Evolutionary conservation across 1,284 basidiomycete genomes (phyloP), one percentile per base, ranked within the genome.

Genomic region (Irpex rosettiformis): DNA sequence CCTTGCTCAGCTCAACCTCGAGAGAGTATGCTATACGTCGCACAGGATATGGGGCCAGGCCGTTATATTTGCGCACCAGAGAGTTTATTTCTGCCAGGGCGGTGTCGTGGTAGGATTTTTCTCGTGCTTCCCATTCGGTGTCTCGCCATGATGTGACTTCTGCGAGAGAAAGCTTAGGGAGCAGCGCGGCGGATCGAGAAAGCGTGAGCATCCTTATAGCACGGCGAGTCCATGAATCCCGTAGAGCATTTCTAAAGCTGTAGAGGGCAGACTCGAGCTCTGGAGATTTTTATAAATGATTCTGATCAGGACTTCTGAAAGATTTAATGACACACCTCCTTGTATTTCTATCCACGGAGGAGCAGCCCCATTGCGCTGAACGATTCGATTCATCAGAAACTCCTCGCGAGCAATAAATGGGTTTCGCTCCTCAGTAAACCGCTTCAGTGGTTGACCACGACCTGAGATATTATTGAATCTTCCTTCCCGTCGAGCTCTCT

Each of bases 291-390:
- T 37, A 43, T 25, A 24, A 47, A 29, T 18, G 29, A 24, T 7
- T n/a, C n/a, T n/a, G n/a, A 21, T n/a, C 28, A n/a, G 58, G 13
- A 33, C 18, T 21, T 10, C 8, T 42, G 48, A 45, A 6, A 24
- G 37, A 25, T 40, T 24, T 18, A 28, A 27, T 16, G 29, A 47
- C 80, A 55, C 60, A 86, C 88, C 86, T 60, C 79, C 76, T 72
- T 95, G 94, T 30, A 94, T 67, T 71, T 96, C 93, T 3, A 96
- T 88, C 93, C 93, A 96, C 2, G 93, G 90, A n/a, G 94, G 94
- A 0, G 87, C 83, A 1, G 89, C 91, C 13, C 91, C 92, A 66
- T 94, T 91, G 40, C 86, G 77, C 66, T 93, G 89, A 18, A 96
- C 83, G 59, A 96, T 94, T 11, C 93, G 83, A 67, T 96, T 96